phyloP scores from a whole-genome alignment of 352 stramenopile species.

The Phytophthora uliginosa region DNA sequence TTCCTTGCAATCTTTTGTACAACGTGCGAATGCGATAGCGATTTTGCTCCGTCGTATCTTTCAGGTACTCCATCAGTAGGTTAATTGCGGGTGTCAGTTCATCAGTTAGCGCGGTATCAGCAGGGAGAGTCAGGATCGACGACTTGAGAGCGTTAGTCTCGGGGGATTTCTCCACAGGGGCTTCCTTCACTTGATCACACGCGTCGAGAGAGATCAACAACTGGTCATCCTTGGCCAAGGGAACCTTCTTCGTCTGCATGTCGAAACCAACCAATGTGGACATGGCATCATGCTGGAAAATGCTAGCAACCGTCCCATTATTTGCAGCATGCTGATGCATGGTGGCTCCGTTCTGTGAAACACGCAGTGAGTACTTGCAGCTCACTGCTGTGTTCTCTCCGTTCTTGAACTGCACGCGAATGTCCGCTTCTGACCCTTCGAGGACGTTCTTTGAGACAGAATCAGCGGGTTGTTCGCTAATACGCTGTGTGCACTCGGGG shows the following conservation, averaged over 20 bases:
- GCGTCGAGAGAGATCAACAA: constrained; percentile 72
- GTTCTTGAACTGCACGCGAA: constrained; percentile 56
- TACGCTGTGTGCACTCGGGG: constrained; percentile 7
- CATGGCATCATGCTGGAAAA: constrained; percentile 69
- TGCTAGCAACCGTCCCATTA: constrained; percentile 51
- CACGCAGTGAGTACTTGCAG: constrained; percentile 54
- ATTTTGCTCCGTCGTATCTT: constrained; percentile 82
- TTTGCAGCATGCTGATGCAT: constrained; percentile 34
- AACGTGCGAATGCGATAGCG: constrained; percentile 65
- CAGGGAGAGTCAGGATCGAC: background rate
- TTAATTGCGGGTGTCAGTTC: constrained; percentile 83
- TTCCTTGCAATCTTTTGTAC: constrained; percentile 54
- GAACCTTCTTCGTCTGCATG: constrained; percentile 58
- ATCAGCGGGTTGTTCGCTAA: background rate
- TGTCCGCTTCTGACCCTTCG: constrained; percentile 31
- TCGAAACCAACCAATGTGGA: constrained; percentile 57
- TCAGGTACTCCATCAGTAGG: constrained; percentile 80
- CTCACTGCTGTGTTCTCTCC: constrained; percentile 36
- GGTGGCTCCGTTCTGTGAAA: constrained; percentile 24
- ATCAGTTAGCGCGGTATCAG: constrained; percentile 36
- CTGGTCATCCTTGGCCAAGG: constrained; percentile 40
- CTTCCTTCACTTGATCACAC: constrained; percentile 28
- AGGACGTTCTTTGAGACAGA: background rate
- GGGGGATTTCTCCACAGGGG: background rate
- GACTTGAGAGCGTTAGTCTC: background rate